Evolutionary conservation across 352 stramenopile genomes (phyloP), one percentile per base, ranked within the genome.

Genomic region (Thraustochytrium sp.): DNA sequence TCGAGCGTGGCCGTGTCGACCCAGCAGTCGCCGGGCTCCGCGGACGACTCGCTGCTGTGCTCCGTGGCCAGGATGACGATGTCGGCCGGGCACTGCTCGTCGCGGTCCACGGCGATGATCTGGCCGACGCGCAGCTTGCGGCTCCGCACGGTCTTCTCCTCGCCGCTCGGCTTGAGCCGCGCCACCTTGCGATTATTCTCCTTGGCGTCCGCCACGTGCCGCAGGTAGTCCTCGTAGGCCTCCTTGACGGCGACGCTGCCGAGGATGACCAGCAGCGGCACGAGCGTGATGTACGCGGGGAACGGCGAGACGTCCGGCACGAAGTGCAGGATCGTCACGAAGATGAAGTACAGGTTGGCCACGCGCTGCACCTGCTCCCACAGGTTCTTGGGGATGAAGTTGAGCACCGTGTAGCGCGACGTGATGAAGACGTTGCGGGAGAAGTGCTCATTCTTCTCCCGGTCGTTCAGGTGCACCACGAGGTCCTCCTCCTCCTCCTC

Each of bases 321-420:
- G 23, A 97, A 83, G 85, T 97, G 94, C 34, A 97, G 87, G 5
- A 96, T 78, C 31, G 92, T 95, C 61, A 97, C 97, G 84, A 97
- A 87, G 59, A 97, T 88, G 61, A 97, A 97, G 86, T 97, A 97
- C 51, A 96, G 92, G 85, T 97, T 97, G 13, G 94, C 93, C 31
- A 97, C 87, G 21, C 94, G 91, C 42, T 92, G 90, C 85, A 97
- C 97, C 86, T 97, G 94, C 85, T 97, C 93, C 3, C 3, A 82
- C 3, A 82, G 38, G 55, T 73, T 80, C 51, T 82, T 80, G 11
- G 34, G n/a, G 5, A 82, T 8, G 40, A 82, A 82, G 13, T 8
- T 82, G 4, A 49, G 3, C 9, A 82, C 18, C 8, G 34, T 82
- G 40, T 82, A 82, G 9, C 40, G 84, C 4, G 23, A 53, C 9